phyloP scores from a whole-genome alignment of 257 asterid genomes.

The Knoxia roxburghii region DNA sequence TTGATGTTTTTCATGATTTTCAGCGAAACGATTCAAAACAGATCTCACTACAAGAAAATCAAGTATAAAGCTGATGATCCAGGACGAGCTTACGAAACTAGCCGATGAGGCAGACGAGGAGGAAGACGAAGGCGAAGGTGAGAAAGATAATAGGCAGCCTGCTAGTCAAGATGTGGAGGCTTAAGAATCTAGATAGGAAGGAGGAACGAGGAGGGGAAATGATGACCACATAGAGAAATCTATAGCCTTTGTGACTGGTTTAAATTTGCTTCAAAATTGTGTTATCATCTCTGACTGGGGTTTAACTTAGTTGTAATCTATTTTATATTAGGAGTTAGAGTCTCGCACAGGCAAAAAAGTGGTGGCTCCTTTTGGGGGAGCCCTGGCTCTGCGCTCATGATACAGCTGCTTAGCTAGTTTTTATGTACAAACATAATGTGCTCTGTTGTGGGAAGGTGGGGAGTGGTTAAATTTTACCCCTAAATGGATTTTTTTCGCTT shows the following conservation, averaged over 20 bases:
- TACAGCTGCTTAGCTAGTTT: too few relatives aligned
- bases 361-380: conserved; percentile 13
- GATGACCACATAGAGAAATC: conserved; percentile 12
- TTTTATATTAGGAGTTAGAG: conserved; percentile 21
- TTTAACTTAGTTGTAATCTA: conserved; percentile 30
- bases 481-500: background rate
- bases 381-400: conserved; percentile 10
- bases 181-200: conserved; percentile 21
- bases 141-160: conserved; percentile 31
- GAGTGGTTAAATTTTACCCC: too few relatives aligned
- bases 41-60: conserved; percentile 57
- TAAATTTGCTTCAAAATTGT: conserved; percentile 17
- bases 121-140: conserved; percentile 43
- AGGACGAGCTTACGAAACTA: conserved; percentile 79
- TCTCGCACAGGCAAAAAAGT: conserved; percentile 8
- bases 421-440: conserved; percentile 12
- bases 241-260: background rate
- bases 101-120: conserved; percentile 66
- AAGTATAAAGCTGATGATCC: conserved; percentile 73
- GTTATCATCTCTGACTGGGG: conserved; percentile 6
- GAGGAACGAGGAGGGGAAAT: too few relatives aligned
- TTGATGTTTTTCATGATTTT: conserved; percentile 11
- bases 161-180: conserved; percentile 42
- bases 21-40: conserved; percentile 50
- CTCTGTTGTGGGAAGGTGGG: background rate